Conservation (phyloP, 2,329 filamentous ascomycete species). For the Alternaria triticimaculans region DNA sequence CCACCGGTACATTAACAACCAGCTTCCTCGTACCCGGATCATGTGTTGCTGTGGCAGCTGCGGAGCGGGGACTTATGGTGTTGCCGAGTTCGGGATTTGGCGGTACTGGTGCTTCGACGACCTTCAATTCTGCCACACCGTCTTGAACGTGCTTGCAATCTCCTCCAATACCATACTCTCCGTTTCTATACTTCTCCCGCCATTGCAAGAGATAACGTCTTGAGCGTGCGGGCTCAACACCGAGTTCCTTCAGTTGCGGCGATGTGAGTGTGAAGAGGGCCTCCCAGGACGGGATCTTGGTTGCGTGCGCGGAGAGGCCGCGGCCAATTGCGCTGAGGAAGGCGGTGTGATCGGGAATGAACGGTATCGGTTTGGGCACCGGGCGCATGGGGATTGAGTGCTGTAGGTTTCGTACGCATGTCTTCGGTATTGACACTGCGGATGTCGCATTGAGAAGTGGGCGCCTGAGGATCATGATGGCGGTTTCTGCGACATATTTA, state of each 20-base stretch:
- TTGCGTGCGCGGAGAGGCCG: slow-evolving; percentile 77
- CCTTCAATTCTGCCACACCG: slow-evolving; percentile 63
- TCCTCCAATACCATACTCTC: slow-evolving; percentile 80
- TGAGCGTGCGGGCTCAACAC: slow-evolving; percentile 83
- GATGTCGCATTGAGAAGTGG: slow-evolving; percentile 39
- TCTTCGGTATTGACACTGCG: slow-evolving; percentile 34
- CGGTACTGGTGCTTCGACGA: slow-evolving; percentile 61
- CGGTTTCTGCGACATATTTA: slow-evolving; percentile 2
- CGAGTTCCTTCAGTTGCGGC: slow-evolving; percentile 76
- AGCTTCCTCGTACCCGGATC: slow-evolving; percentile 63
- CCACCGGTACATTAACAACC: slow-evolving; percentile 65
- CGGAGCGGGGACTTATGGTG: slow-evolving; percentile 35
- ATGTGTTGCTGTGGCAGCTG: slow-evolving; percentile 57
- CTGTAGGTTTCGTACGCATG: slow-evolving; percentile 47
- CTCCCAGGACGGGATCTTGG: slow-evolving; percentile 91
- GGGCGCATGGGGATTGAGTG: slow-evolving; percentile 49
- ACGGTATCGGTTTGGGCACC: slow-evolving; percentile 78
- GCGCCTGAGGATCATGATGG: slow-evolving; percentile 46
- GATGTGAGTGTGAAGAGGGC: slow-evolving; percentile 84
- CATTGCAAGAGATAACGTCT: slow-evolving; percentile 86
- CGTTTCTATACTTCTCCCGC: slow-evolving; percentile 82
- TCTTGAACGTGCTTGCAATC: slow-evolving; percentile 75
- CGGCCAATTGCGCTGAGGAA: slow-evolving; percentile 94
- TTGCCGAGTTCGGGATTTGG: slow-evolving; percentile 37
- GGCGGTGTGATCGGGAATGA: slow-evolving; percentile 82